Conservation (phyloP, 345 rosid genomes). For the Raphanus raphanistrum region DNA sequence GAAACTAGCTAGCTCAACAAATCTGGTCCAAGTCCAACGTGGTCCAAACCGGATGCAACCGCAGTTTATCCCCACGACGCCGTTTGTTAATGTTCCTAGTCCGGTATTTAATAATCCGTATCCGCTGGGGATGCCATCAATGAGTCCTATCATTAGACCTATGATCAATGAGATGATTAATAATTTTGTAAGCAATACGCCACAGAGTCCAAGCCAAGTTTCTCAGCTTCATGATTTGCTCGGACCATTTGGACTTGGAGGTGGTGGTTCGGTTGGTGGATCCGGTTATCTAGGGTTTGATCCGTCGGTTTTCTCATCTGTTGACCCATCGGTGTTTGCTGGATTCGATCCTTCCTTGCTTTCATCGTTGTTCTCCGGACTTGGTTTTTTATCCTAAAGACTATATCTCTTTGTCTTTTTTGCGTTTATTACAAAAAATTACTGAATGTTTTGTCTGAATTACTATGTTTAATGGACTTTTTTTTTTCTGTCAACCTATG, state of each 20-base stretch:
- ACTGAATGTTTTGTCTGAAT: neutral
- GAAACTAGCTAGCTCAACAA: constrained; percentile 9
- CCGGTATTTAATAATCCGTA: constrained; percentile 12
- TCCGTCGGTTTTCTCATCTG: constrained; percentile 18
- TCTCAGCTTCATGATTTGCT: constrained; percentile 18
- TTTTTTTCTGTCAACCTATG: too few species aligned
- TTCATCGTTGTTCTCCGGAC: constrained; percentile 22
- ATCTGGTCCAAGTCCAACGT: constrained; percentile 3
- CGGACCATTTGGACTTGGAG: constrained; percentile 18
- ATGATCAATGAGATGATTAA: constrained; percentile 15
- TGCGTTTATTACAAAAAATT: neutral
- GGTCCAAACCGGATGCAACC: constrained; percentile 1
- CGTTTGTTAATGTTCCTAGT: neutral
- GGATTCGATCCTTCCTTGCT: constrained; percentile 28
- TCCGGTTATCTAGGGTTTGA: constrained; percentile 5
- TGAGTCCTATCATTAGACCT: neutral
- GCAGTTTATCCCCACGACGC: neutral
- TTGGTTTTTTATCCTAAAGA: constrained; percentile 16
- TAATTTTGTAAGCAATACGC: constrained; percentile 19
- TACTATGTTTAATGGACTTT: neutral
- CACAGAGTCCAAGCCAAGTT: constrained; percentile 27
- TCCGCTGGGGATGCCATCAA: neutral
- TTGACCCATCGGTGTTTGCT: constrained; percentile 24
- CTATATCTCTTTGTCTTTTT: neutral
- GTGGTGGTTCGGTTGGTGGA: neutral